Percentiles rank a stretch among this genome's conserved stretches.
phyloP scores from a whole-genome alignment of 768 basidiomycete genomes.

The Exidia glandulosa region DNA sequence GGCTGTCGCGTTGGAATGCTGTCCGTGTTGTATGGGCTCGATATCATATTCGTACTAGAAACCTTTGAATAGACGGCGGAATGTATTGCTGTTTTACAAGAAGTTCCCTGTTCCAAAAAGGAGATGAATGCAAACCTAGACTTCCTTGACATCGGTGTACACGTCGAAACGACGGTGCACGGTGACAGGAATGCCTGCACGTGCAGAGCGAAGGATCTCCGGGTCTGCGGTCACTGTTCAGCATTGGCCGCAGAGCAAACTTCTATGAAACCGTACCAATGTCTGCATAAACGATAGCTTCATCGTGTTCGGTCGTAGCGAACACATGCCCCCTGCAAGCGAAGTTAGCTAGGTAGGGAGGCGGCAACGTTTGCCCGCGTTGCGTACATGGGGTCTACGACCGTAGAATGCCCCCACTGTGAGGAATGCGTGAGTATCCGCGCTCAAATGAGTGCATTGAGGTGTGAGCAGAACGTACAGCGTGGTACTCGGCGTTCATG shows the following conservation, averaged over 20 bases:
- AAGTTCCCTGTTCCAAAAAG: too few relatives aligned
- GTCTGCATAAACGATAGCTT: slow-evolving; percentile 67
- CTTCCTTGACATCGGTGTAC: slow-evolving; percentile 55
- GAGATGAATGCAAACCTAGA: background rate
- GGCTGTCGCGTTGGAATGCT: too few relatives aligned
- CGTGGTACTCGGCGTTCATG: slow-evolving; percentile 72
- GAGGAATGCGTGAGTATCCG: slow-evolving; percentile 22
- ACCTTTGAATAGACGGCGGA: background rate
- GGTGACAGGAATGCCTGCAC: slow-evolving; percentile 85
- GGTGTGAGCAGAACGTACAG: slow-evolving; percentile 36
- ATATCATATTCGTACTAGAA: background rate
- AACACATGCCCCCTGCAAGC: slow-evolving; percentile 58
- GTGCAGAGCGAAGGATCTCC: slow-evolving; percentile 47
- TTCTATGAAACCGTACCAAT: slow-evolving; percentile 59
- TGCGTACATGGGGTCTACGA: slow-evolving; percentile 87
- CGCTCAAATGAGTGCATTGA: slow-evolving; percentile 33
- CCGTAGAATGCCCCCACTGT: slow-evolving; percentile 84
- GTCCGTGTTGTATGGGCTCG: too few relatives aligned
- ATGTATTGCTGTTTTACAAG: background rate
- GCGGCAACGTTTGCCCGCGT: slow-evolving; percentile 13
- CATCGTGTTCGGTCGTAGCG: slow-evolving; percentile 61
- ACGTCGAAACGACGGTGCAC: slow-evolving; percentile 87
- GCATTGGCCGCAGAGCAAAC: background rate
- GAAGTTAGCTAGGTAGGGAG: background rate
- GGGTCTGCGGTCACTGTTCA: slow-evolving; percentile 39